Evolutionary conservation across 2,329 filamentous ascomycete species (phyloP).

Genomic region (Aschersonia sp.): DNA sequence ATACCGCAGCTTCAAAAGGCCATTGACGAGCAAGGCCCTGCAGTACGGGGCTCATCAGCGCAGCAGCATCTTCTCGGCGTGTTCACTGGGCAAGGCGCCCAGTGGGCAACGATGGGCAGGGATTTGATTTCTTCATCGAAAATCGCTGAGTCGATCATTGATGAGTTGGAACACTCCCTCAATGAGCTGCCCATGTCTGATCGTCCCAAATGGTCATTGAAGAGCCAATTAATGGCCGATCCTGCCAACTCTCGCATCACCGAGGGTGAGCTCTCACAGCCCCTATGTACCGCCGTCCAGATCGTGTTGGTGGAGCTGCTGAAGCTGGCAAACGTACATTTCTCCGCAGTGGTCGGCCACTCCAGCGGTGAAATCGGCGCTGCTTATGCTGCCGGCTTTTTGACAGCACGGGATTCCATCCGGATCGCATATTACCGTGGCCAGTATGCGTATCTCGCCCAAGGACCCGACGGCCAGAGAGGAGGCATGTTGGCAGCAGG

Average conservation of each 20-base stretch:
- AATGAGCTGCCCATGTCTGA: background rate
- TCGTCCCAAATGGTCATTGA: conserved; percentile 2
- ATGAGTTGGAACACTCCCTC: background rate
- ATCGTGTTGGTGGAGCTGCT: conserved; percentile 25
- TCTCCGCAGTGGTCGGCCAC: conserved; percentile 21
- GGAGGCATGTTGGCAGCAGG: conserved; percentile 11
- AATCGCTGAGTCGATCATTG: background rate
- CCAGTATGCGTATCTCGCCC: background rate
- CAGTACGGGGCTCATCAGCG: background rate
- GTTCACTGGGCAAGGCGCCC: conserved; percentile 20
- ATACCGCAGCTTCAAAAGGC: background rate
- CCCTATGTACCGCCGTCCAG: conserved; percentile 21
- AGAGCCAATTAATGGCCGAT: background rate
- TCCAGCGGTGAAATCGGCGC: conserved; percentile 26
- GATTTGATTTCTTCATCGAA: conserved; percentile 7
- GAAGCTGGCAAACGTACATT: conserved; percentile 12
- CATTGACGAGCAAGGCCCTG: background rate
- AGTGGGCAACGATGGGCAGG: conserved; percentile 18
- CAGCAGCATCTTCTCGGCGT: conserved; percentile 9
- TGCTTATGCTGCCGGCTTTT: conserved; percentile 18
- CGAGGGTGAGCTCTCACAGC: conserved; percentile 9
- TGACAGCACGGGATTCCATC: conserved; percentile 1
- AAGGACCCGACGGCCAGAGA: background rate
- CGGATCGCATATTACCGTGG: conserved; percentile 4
- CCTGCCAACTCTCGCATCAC: background rate